Evolutionary conservation across 179 eudicot genomes (phyloP), one percentile per base, ranked within the genome.

Genomic region (Beta corolliflora): DNA sequence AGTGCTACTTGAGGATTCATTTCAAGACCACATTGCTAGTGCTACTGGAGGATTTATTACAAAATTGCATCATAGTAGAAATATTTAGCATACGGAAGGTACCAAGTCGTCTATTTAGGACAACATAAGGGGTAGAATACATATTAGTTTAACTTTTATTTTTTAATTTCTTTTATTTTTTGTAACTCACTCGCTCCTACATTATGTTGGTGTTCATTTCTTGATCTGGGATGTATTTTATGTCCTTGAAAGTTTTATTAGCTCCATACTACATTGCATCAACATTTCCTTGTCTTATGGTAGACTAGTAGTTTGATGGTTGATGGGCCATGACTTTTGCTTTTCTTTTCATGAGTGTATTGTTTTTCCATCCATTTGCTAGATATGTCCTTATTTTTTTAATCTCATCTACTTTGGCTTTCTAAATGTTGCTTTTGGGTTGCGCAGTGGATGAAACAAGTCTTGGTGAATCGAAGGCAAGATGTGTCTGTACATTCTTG

Each of bases 391-490:
- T 44, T 53, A 45, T 25, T n/a, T 45, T 11, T 29, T 48, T 23
- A 54, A 58, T 16, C 21, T 31, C 52, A n/a, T 66, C 3, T 58
- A 4, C 10, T 77, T n/a, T 31, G 52, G 21, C 54, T 65, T 36
- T 36, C 64, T 75, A 36, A 56, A 25, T 78, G 71, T 79, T 45
- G 45, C 55, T 5, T 77, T 59, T 73, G 65, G 80, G 67, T 75
- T 79, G 54, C 56, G 50, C 77, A 95, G 98, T 94, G 88, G 95
- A 92, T 79, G 95, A 91, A 75, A 88, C 94, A 77, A 89, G 92
- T 85, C 87, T 94, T 78, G 99, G 98, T 72, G 90, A 92, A 82
- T 91, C 99, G 68, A 95, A 92, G 90, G 98, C 99, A 79, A 95
- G 94, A 85, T 90, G 90, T 81, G 98, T 92, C 10, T 95, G 98